A percentile compares a stretch with the other conserved stretches of the same genome.
These are phyloP conservation scores for Dothistroma pini DNA, from an alignment of 2,329 filamentous ascomycete genomes.

Conservation along the genomic window DNA sequence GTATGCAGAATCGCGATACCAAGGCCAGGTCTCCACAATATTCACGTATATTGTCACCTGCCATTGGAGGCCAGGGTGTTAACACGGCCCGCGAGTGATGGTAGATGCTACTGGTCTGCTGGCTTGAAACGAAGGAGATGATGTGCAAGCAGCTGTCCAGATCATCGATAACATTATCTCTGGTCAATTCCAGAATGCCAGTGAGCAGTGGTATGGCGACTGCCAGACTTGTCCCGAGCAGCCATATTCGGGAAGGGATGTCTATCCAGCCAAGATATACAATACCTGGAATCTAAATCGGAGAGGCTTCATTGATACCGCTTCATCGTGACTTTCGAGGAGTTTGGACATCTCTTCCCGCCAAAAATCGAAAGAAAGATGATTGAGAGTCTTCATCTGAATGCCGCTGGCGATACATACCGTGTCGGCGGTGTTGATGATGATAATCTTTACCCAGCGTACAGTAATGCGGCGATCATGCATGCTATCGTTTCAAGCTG, in stretches of 20 bases:
- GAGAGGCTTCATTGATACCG: slow-evolving; percentile 60
- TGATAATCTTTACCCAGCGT: slow-evolving; percentile 61
- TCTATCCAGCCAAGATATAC: slow-evolving; percentile 53
- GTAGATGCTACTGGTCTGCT: slow-evolving; percentile 57
- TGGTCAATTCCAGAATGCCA: slow-evolving; percentile 51
- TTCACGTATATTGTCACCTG: neutral
- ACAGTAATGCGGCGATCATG: slow-evolving; percentile 61
- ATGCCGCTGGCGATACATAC: slow-evolving; percentile 58
- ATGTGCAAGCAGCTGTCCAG: slow-evolving; percentile 50
- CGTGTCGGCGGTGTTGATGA: slow-evolving; percentile 57
- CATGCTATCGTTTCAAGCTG: slow-evolving; percentile 59
- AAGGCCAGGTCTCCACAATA: neutral
- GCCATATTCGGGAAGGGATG: slow-evolving; percentile 51
- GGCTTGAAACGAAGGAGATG: slow-evolving; percentile 51
- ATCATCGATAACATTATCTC: slow-evolving; percentile 54
- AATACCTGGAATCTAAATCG: slow-evolving; percentile 61
- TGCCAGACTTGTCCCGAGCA: slow-evolving; percentile 57
- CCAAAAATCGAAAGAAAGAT: slow-evolving; percentile 43
- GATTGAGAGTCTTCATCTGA: slow-evolving; percentile 52
- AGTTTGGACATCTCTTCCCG: slow-evolving; percentile 51
- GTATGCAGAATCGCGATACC: neutral
- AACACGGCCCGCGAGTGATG: slow-evolving; percentile 39
- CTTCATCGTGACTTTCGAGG: slow-evolving; percentile 56
- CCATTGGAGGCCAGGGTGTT: neutral
- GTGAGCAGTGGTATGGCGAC: slow-evolving; percentile 55